phyloP scores from a whole-genome alignment of 139 green algal genomes.

The Spirogloea muscicola region DNA sequence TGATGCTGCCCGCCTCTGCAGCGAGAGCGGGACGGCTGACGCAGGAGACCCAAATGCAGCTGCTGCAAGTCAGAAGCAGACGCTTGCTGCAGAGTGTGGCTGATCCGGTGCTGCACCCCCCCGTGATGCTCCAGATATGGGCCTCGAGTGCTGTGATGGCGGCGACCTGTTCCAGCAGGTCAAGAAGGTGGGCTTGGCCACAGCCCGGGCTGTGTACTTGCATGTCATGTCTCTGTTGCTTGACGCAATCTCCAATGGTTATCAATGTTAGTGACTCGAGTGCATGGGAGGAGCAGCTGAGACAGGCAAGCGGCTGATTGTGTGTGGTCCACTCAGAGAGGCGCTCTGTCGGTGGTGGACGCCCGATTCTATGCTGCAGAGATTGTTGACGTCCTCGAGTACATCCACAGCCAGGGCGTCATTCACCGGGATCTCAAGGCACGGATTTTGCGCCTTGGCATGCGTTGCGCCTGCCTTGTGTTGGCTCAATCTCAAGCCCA shows the following conservation, averaged over 20 bases:
- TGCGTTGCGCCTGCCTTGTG: background rate
- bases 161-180: slow-evolving; percentile 52
- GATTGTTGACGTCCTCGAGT: slow-evolving; percentile 42
- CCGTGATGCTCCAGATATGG: slow-evolving; percentile 48
- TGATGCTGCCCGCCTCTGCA: background rate
- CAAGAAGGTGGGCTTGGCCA: slow-evolving; percentile 26
- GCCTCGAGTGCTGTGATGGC: slow-evolving; percentile 37
- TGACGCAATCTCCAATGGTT: too few relatives aligned
- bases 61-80: background rate
- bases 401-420: slow-evolving; percentile 32
- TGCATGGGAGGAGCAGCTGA: too few relatives aligned
- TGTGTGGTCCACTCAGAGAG: too few relatives aligned
- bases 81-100: background rate
- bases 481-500: too few relatives aligned
- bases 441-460: background rate
- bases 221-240: too few relatives aligned
- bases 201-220: too few relatives aligned
- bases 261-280: too few relatives aligned
- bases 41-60: background rate
- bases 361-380: slow-evolving; percentile 50
- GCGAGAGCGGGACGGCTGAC: background rate
- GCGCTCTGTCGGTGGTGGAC: slow-evolving; percentile 1
- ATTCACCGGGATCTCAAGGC: slow-evolving; percentile 48
- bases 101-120: too few relatives aligned
- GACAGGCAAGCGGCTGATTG: too few relatives aligned